Evolutionary conservation across 2,329 filamentous ascomycete species (phyloP), one percentile per base, ranked within the genome.

Genomic region (Cladophialophora yegresii): DNA sequence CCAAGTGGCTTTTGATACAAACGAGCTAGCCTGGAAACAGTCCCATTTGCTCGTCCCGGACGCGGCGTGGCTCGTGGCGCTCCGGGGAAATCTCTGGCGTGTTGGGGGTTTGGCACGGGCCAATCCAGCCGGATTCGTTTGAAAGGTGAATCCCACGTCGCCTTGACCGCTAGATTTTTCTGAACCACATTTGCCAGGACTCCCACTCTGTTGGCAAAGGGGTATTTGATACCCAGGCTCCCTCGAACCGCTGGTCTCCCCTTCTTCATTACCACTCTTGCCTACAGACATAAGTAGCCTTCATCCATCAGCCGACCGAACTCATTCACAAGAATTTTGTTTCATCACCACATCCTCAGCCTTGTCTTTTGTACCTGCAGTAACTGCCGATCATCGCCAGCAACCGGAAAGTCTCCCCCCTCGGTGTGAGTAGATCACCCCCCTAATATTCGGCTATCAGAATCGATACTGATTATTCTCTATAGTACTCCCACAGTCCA

Each of bases 121-220:
- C 49, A 51, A 49, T 59, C 47, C 58, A 33, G 58, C 61, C 63
- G 66, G 66, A 55, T 64, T 68, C 58, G 62, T 62, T 66, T 66
- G 64, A 66, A 68, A 68, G 63, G 59, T 53, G 64, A 65, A 66
- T 68, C 66, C 66, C 66, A 68, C 66, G 66, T 68, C 62, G 62
- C 59, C 66, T 68, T 68, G 61, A 68, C 66, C 66, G 66, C 66
- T 50, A 68, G 58, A 67, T 63, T 65, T 63, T 50, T 65, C n/a
- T 54, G 62, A 54, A 61, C 26, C 36, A 62, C 53, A 57, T 53
- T 60, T 55, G 51, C 51, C 55, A 26, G 36, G 54, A 63, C 55
- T 51, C 55, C 57, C 43, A 58, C 58, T 33, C 36, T 54, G 60
- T 33, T 49, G 47, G 53, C 53, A 60, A 67, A 61, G 61, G 61